Evolutionary conservation across 257 asterid species (phyloP).

Genomic region (Galeopsis tetrahit): DNA sequence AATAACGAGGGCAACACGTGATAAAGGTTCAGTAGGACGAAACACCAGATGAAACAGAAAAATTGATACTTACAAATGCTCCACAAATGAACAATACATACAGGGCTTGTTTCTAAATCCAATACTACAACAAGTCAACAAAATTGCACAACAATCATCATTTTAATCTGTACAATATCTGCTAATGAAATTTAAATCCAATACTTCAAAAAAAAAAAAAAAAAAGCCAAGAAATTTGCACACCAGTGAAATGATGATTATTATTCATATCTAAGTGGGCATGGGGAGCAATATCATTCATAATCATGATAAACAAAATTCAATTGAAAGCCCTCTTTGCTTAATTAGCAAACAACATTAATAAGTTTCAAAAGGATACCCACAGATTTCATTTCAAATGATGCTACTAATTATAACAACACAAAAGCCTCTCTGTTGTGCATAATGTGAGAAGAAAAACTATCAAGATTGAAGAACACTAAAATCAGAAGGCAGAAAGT

Average conservation of each 20-base stretch:
- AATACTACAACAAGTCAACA: neutral
- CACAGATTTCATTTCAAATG: constrained; percentile 8
- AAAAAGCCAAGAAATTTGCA: neutral
- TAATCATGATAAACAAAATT: constrained; percentile 27
- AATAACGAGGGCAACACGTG: no score
- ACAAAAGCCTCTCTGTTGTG: neutral
- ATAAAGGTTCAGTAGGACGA: no score
- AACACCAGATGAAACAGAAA: no score
- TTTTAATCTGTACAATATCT: neutral
- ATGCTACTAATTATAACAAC: constrained; percentile 14
- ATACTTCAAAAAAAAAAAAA: no score
- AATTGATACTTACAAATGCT: no score
- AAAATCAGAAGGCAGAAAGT: neutral
- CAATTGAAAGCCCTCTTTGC: constrained; percentile 27
- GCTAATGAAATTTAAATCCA: no score
- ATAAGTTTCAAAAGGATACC: constrained; percentile 2
- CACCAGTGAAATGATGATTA: constrained; percentile 13
- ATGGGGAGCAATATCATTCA: constrained; percentile 39
- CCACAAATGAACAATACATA: neutral
- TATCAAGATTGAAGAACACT: constrained; percentile 23
- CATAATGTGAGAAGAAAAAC: neutral
- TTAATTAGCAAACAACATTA: constrained; percentile 1
- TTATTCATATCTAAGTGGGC: constrained; percentile 22
- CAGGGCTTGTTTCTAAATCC: neutral
- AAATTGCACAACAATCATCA: neutral